Percentiles rank a stretch among this genome's conserved stretches.
These are phyloP conservation scores for Brassica nigra DNA, from an alignment of 345 rosid genomes.

Conservation along the genomic window DNA sequence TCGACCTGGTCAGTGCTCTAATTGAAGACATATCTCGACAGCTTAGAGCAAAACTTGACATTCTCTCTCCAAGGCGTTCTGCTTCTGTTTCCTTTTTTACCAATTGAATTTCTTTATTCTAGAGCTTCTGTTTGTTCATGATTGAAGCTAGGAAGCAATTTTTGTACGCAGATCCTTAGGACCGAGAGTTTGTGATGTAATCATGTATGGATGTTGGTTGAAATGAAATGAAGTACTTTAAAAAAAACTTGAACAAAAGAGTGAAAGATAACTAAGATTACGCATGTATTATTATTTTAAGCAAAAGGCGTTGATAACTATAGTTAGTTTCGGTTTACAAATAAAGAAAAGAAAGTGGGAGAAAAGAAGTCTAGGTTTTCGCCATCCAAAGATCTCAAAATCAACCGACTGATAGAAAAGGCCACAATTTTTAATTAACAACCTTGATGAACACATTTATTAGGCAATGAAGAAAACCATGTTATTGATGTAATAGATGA, in stretches of 20 bases:
- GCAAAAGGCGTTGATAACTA: background rate
- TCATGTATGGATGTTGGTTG: too few species aligned
- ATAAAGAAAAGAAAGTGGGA: constrained; percentile 20
- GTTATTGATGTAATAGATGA: background rate
- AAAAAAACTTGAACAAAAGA: too few species aligned
- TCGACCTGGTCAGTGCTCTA: background rate
- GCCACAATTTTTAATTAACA: constrained; percentile 29
- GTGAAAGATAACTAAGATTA: background rate
- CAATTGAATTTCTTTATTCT: background rate
- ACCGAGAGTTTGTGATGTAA: too few species aligned
- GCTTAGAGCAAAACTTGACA: background rate
- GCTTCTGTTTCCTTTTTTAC: background rate
- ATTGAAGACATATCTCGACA: background rate
- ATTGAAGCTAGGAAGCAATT: background rate
- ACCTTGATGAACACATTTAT: constrained; percentile 15
- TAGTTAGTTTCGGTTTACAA: background rate
- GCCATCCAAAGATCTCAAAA: constrained; percentile 35
- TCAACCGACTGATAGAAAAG: constrained; percentile 34
- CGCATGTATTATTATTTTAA: background rate
- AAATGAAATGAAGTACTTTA: constrained; percentile 50
- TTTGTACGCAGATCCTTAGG: background rate
- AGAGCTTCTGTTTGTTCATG: background rate
- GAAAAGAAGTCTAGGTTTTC: constrained; percentile 26
- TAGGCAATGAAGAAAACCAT: constrained; percentile 10
- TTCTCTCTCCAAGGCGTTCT: background rate